Base-by-base conservation (phyloP, 2,329 filamentous ascomycete genomes). In the Eutypella sp. region DNA sequence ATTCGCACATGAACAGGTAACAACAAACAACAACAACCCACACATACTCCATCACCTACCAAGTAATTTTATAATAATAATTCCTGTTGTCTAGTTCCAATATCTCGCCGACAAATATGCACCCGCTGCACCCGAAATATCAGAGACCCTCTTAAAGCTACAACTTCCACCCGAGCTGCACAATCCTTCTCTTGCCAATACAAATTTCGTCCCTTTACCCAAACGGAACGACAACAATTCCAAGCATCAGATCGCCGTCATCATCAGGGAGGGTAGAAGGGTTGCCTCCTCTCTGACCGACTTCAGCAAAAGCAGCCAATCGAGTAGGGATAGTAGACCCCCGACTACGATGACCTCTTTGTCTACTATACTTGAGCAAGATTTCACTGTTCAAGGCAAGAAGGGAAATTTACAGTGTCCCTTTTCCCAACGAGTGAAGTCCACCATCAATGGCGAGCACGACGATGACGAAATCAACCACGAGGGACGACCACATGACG, bases 371-470 rank as follows among this genome's bases (percentile, higher is more conserved):
- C 70, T 95, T 61, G 91, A 96, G 69, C 86, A 87, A 68, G 91
- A 96, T 67, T 96, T 96, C 59, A 96, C 91, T 16, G 86, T 91
- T 27, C 75, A 84, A 62, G 91, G 91, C 59, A 81, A 81, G 56
- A 88, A 86, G 57, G 88, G 90, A 56, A 79, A 79, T 52, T 71
- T 96, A 42, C 80, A 81, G 55, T 96, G 91, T 67, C 91, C 91
- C 0, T 96, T 95, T 66, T 84, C 73, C 16, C 55, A 53, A n/a
- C n/a, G n/a, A n/a, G n/a, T n/a, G n/a, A n/a, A n/a, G n/a, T n/a
- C n/a, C n/a, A n/a, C n/a, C n/a, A n/a, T n/a, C n/a, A n/a, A n/a
- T n/a, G n/a, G n/a, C 63, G 68, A 60, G 57, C 63, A 58, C 40
- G 54, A 55, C 15, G 54, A 54, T 24, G 54, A 47, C 20, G 47